phyloP scores from a whole-genome alignment of 768 basidiomycete species.

The Mycena albidolilacea region DNA sequence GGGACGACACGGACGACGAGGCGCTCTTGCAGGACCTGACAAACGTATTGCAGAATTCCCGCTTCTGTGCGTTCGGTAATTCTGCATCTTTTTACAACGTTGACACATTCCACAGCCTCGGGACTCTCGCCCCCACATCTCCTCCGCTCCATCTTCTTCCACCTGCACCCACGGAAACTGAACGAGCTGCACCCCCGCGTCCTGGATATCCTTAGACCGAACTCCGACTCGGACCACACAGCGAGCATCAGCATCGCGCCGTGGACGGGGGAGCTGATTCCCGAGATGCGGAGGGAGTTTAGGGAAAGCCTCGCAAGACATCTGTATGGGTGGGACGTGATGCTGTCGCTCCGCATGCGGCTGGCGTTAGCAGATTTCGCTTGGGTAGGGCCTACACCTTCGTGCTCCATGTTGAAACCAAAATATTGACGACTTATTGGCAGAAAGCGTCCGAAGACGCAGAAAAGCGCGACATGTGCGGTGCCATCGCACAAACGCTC shows the following conservation, averaged over 20 bases:
- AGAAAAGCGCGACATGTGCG: slow-evolving; percentile 61
- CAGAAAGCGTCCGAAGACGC: slow-evolving; percentile 66
- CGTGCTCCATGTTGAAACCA: not conserved
- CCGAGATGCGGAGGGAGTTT: slow-evolving; percentile 61
- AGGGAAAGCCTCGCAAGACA: slow-evolving; percentile 66
- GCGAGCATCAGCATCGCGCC: slow-evolving; percentile 48
- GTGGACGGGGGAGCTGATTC: slow-evolving; percentile 48
- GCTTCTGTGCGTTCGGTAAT: slow-evolving; percentile 49
- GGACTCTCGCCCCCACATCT: slow-evolving; percentile 65
- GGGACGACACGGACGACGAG: slow-evolving; percentile 58
- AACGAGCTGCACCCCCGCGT: slow-evolving; percentile 58
- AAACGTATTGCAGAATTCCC: slow-evolving; percentile 46
- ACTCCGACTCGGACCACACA: slow-evolving; percentile 50
- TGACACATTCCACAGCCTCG: slow-evolving; percentile 44
- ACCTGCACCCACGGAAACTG: slow-evolving; percentile 56
- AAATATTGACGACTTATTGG: not conserved
- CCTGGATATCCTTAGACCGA: slow-evolving; percentile 58
- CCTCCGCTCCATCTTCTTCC: slow-evolving; percentile 67
- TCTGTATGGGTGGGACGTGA: slow-evolving; percentile 73
- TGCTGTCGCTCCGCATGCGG: slow-evolving; percentile 69
- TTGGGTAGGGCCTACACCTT: slow-evolving; percentile 54
- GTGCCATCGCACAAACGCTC: slow-evolving; percentile 65
- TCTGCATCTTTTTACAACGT: not conserved
- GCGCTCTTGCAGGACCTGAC: slow-evolving; percentile 53
- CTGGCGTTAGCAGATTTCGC: slow-evolving; percentile 67